Conservation (phyloP, 2,329 filamentous ascomycete genomes). For the Sarocladium strictum region DNA sequence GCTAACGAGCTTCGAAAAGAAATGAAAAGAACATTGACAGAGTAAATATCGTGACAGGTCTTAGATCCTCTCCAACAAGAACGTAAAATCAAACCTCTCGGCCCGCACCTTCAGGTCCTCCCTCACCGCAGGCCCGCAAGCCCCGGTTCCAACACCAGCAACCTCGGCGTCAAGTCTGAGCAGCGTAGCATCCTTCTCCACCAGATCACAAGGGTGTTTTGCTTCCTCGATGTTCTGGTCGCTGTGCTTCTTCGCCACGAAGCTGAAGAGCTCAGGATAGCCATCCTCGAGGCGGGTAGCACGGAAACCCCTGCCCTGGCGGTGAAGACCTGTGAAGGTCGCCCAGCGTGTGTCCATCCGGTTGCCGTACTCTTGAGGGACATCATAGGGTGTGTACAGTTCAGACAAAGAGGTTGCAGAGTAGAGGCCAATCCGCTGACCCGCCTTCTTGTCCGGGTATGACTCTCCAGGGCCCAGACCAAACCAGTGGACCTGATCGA, state of each 20-base stretch:
- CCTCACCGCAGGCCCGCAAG: slow-evolving; percentile 36
- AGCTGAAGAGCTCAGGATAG: slow-evolving; percentile 6
- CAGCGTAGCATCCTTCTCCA: slow-evolving; percentile 34
- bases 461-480: slow-evolving; percentile 59
- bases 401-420: slow-evolving; percentile 32
- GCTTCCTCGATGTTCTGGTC: slow-evolving; percentile 46
- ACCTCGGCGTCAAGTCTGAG: slow-evolving; percentile 32
- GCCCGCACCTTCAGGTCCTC: slow-evolving; percentile 30
- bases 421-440: slow-evolving; percentile 49
- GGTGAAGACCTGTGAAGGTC: slow-evolving; percentile 21
- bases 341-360: slow-evolving; percentile 56
- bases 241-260: slow-evolving; percentile 17
- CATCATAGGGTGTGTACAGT: slow-evolving; percentile 55
- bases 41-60: neutral
- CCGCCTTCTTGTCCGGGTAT: slow-evolving; percentile 56
- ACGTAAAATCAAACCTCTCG: neutral
- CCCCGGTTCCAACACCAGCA: slow-evolving; percentile 37
- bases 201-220: slow-evolving; percentile 55
- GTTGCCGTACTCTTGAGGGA: slow-evolving; percentile 64
- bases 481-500: slow-evolving; percentile 50
- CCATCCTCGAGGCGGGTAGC: slow-evolving; percentile 6
- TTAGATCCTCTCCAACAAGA: slow-evolving; percentile 5
- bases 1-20: no score
- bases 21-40: neutral
- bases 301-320: slow-evolving; percentile 15